Evolutionary conservation across 176 grass and related monocot genomes (phyloP).

Genomic region (Juncus inflexus): DNA sequence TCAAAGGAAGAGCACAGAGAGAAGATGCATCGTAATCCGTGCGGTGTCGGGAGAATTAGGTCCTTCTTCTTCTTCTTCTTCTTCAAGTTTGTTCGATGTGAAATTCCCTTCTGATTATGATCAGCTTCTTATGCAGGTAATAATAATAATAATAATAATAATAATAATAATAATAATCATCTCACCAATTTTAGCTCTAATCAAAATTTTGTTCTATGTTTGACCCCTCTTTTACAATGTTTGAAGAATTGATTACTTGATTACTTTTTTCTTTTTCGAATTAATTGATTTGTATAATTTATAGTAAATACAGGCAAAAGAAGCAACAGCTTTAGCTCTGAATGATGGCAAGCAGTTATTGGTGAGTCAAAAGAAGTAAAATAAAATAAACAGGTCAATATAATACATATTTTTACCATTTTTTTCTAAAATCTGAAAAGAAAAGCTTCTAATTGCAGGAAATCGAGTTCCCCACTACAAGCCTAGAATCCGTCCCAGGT

Average conservation of each 20-base stretch:
- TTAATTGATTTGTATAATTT: slow-evolving; percentile 31
- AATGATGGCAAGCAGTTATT: slow-evolving; percentile 74
- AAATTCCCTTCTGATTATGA: slow-evolving; percentile 68
- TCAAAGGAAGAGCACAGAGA: slow-evolving; percentile 29
- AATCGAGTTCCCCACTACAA: slow-evolving; percentile 88
- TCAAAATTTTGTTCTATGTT: no score
- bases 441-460: slow-evolving; percentile 40
- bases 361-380: slow-evolving; percentile 41
- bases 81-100: slow-evolving; percentile 34
- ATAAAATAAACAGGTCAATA: neutral
- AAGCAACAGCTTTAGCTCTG: slow-evolving; percentile 62
- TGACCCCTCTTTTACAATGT: no score
- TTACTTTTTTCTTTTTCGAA: neutral
- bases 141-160: neutral
- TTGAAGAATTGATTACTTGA: slow-evolving; percentile 9
- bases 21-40: slow-evolving; percentile 14
- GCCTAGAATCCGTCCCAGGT: slow-evolving; percentile 92
- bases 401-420: no score
- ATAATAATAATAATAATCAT: no score
- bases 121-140: slow-evolving; percentile 68
- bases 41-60: slow-evolving; percentile 44
- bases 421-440: slow-evolving; percentile 17
- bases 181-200: no score
- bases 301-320: slow-evolving; percentile 92
- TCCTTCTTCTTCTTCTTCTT: neutral